Conservation (phyloP, 2,329 filamentous ascomycete genomes). For the Xylaria sp. region DNA sequence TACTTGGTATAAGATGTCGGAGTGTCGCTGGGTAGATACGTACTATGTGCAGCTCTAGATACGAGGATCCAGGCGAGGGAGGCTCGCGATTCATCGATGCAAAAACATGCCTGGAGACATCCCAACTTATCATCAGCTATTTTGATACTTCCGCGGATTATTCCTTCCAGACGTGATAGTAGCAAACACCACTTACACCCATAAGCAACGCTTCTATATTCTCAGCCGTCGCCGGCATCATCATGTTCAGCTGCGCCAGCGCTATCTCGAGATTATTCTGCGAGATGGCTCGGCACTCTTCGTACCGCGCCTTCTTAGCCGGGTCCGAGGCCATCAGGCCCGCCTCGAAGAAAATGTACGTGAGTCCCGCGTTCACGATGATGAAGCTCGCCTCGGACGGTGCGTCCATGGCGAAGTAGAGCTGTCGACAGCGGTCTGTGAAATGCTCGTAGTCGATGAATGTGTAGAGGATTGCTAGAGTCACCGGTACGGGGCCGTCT, state of each 20-base stretch:
- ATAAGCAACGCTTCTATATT: conserved; percentile 62
- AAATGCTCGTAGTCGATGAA: conserved; percentile 63
- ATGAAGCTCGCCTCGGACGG: conserved; percentile 63
- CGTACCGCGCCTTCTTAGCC: conserved; percentile 44
- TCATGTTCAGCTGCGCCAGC: conserved; percentile 55
- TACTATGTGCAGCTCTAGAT: conserved; percentile 48
- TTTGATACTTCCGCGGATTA: too few species aligned
- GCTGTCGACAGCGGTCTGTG: conserved; percentile 59
- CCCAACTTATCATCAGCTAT: conserved; percentile 1
- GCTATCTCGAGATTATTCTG: conserved; percentile 49
- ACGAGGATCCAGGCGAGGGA: conserved; percentile 49
- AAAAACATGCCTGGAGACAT: conserved; percentile 40
- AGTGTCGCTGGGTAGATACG: conserved; percentile 7
- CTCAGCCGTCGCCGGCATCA: conserved; percentile 60
- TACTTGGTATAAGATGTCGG: too few species aligned
- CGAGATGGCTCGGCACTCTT: conserved; percentile 46
- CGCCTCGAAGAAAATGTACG: conserved; percentile 51
- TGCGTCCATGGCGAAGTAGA: conserved; percentile 64
- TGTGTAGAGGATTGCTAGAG: conserved; percentile 62
- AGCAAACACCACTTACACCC: conserved; percentile 51
- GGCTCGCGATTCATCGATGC: conserved; percentile 49
- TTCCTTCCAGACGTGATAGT: background rate
- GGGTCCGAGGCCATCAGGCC: conserved; percentile 40
- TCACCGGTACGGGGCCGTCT: conserved; percentile 58
- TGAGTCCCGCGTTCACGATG: conserved; percentile 49